These are phyloP conservation scores for Nicotiana tomentosiformis DNA, from an alignment of 257 asterid genomes.

Conservation along the genomic window DNA sequence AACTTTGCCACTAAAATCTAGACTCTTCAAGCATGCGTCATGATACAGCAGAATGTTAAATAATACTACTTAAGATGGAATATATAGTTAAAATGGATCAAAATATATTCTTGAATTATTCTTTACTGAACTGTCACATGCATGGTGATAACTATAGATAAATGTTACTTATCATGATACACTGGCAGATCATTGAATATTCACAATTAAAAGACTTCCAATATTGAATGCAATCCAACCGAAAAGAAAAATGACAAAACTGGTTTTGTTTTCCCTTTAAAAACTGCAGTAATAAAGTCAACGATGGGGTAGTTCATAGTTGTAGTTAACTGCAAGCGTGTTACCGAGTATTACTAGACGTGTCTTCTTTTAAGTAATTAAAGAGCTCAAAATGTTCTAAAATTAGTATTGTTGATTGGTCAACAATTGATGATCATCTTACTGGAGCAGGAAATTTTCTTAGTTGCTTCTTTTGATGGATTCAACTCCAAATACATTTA, in stretches of 20 bases:
- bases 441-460: neutral
- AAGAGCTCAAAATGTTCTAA: neutral
- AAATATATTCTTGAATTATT: neutral
- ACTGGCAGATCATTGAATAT: neutral
- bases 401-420: neutral
- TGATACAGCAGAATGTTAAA: neutral
- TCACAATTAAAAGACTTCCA: neutral
- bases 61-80: neutral
- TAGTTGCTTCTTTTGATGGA: neutral
- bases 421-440: neutral
- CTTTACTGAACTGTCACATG: neutral
- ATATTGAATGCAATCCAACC: neutral
- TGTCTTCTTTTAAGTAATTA: neutral
- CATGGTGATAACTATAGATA: neutral
- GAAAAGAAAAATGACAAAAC: neutral
- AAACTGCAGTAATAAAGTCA: conserved; percentile 3
- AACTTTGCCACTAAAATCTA: neutral
- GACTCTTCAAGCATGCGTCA: neutral
- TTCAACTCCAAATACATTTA: neutral
- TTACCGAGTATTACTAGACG: neutral
- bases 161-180: neutral
- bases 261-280: neutral
- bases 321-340: neutral
- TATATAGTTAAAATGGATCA: neutral
- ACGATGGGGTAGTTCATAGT: conserved; percentile 7